Evolutionary conservation across 208 protist genomes (phyloP).

Genomic region (Crithidia brevicula): DNA sequence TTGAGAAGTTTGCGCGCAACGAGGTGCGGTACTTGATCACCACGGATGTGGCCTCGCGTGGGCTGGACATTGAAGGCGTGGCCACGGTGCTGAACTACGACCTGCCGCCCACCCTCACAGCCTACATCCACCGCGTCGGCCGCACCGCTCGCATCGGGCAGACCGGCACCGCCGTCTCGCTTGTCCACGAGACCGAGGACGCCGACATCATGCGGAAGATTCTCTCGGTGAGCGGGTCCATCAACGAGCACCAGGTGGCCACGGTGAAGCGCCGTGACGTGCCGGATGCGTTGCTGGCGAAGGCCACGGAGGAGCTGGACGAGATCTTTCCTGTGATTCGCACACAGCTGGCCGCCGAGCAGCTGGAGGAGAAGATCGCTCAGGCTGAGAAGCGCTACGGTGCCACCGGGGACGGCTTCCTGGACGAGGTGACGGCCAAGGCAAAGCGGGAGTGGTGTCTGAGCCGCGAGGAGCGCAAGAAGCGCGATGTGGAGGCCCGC

Average conservation of each 20-base stretch:
- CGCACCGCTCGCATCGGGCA: slow-evolving; percentile 96
- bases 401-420: slow-evolving; percentile 27
- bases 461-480: slow-evolving; percentile 67
- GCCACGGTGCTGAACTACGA: slow-evolving; percentile 98
- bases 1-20: slow-evolving; percentile 81
- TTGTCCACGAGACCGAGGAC: slow-evolving; percentile 91
- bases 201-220: slow-evolving; percentile 91
- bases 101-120: slow-evolving; percentile 95
- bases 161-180: slow-evolving; percentile 93
- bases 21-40: slow-evolving; percentile 90
- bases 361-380: slow-evolving; percentile 72
- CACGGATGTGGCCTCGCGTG: slow-evolving; percentile 93
- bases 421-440: slow-evolving; percentile 38
- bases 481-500: slow-evolving; percentile 69
- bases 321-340: slow-evolving; percentile 61
- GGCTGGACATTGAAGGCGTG: slow-evolving; percentile 97
- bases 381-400: slow-evolving; percentile 82
- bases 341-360: slow-evolving; percentile 67
- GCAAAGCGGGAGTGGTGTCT: slow-evolving; percentile 80
- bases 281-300: slow-evolving; percentile 49
- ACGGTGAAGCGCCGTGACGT: slow-evolving; percentile 84
- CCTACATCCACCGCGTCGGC: slow-evolving; percentile 99
- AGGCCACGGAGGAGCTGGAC: slow-evolving; percentile 47
- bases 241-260: slow-evolving; percentile 77
- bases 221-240: slow-evolving; percentile 74